Evolutionary conservation across 768 basidiomycete species (phyloP), one percentile per base, ranked within the genome.

Genomic region (Steccherinum ochraceum): DNA sequence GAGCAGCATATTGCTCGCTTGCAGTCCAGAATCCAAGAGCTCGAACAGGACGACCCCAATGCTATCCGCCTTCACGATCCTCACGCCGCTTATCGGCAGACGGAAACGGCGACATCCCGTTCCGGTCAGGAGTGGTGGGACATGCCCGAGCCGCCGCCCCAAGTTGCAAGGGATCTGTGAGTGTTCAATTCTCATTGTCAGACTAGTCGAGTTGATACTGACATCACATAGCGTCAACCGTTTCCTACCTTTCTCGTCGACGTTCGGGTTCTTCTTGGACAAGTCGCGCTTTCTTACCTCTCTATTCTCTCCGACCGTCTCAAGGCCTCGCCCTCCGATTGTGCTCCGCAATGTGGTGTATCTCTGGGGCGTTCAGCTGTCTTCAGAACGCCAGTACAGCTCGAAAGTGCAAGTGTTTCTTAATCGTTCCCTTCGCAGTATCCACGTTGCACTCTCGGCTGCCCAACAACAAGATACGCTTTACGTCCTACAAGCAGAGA

Each of bases 231-330:
- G 55, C 11, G 52, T 56, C 25, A 46, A 50, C 39, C 7, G 19
- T 40, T 79, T 88, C 55, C 58, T 79, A 5, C 77, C 75, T 12
- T 74, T 85, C 56, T 71, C 73, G 1, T 57, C 68, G 24, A 75
- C 80, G 56, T 75, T 84, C 51, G 84, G 83, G 5, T 79, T 86
- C 57, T 86, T 84, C 61, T 74, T 87, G 48, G 62, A 79, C 51
- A 19, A 62, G 1, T 56, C 63, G 3, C 72, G 77, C 3, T 76
- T 83, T 49, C 66, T 61, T 21, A 40, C 67, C 12, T 20, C 40
- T 23, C 26, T 58, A 10, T 40, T 39, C 19, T 16, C 43, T 18
- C 46, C 47, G 3, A 52, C 44, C 5, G 35, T 46, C 7, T 12
- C 30, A 2, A 12, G 30, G 12, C 49, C 54, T 10, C 54, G 49